Evolutionary conservation across 768 basidiomycete species (phyloP), one percentile per base, ranked within the genome.

Genomic region (Tricholoma matsutake): DNA sequence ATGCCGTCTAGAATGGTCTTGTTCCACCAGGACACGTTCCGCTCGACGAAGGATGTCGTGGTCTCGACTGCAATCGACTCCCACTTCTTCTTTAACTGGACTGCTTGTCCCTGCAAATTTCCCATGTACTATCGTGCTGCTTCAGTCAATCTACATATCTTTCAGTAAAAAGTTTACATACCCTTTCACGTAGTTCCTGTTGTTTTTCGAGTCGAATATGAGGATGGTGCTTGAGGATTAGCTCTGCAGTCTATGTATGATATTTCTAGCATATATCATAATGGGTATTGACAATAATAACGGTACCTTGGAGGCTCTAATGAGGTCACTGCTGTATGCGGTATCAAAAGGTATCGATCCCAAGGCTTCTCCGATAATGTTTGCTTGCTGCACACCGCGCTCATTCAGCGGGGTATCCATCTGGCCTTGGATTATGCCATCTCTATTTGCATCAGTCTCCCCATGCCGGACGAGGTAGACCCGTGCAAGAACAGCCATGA

Each of bases 401-500:
- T 78, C 81, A 65, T 92, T 92, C 67, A 94, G 78, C 41, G 71
- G 63, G 6, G 86, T 86, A 72, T 94, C 88, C 58, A 84, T 66
- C 8, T 94, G 92, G 41, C 92, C 92, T 76, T 94, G 91, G 49
- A 91, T 81, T 59, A 89, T 83, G 25, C 78, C 76, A 6, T 75
- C 72, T 56, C 78, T 73, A 72, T 92, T 92, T 67, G 81, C 86
- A 43, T 85, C 80, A 25, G 91, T 93, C 76, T 93, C 89, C 18
- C 89, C 91, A 65, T 93, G 91, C 45, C 91, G 85, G 54, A 91
- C 80, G 63, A 91, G 74, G 69, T 87, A 89, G 51, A 92, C 64
- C 57, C 78, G 77, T 25, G 80, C 79, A 28, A 75, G 67, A 57
- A 69, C 61, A 63, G 62, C 31, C 69, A 76, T 73, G 51, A 53